These are phyloP conservation scores for Stemphylium vesicarium DNA, from an alignment of 2,329 filamentous ascomycete genomes.

Conservation along the genomic window DNA sequence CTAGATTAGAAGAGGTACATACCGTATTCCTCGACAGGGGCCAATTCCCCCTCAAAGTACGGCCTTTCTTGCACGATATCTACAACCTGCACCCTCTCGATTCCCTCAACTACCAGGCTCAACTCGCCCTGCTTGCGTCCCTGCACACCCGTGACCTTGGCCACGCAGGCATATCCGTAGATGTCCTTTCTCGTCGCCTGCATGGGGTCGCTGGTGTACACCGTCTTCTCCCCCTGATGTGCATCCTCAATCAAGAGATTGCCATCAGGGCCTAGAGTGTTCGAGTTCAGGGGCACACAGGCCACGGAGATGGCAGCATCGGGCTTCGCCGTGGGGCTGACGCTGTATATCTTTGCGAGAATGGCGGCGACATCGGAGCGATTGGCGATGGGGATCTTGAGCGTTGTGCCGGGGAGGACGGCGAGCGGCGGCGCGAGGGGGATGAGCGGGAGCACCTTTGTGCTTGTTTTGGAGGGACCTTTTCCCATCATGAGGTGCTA, in stretches of 20 bases:
- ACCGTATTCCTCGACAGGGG: constrained; percentile 73
- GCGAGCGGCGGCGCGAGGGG: constrained; percentile 81
- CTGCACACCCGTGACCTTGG: constrained; percentile 57
- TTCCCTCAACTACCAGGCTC: constrained; percentile 83
- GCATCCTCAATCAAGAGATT: constrained; percentile 75
- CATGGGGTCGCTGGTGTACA: constrained; percentile 59
- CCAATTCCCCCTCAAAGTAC: constrained; percentile 84
- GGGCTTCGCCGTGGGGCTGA: constrained; percentile 68
- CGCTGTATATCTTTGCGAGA: constrained; percentile 82
- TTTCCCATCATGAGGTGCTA: constrained; percentile 41
- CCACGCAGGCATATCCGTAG: constrained; percentile 80
- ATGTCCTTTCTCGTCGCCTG: constrained; percentile 65
- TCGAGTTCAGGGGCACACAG: constrained; percentile 84
- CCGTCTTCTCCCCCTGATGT: constrained; percentile 48
- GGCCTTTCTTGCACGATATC: constrained; percentile 78
- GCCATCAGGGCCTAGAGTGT: constrained; percentile 72
- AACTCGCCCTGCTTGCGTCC: constrained; percentile 65
- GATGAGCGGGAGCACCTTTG: constrained; percentile 71
- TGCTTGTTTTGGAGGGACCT: constrained; percentile 41
- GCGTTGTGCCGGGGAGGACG: constrained; percentile 82
- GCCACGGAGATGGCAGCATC: constrained; percentile 77
- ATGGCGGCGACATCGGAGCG: constrained; percentile 89
- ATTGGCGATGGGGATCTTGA: constrained; percentile 82
- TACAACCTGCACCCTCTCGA: constrained; percentile 76
- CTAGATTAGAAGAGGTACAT: constrained; percentile 32